Evolutionary conservation across 169 alveolate genomes (phyloP), one percentile per base, ranked within the genome.

Genomic region (Plasmodium cynomolgi): DNA sequence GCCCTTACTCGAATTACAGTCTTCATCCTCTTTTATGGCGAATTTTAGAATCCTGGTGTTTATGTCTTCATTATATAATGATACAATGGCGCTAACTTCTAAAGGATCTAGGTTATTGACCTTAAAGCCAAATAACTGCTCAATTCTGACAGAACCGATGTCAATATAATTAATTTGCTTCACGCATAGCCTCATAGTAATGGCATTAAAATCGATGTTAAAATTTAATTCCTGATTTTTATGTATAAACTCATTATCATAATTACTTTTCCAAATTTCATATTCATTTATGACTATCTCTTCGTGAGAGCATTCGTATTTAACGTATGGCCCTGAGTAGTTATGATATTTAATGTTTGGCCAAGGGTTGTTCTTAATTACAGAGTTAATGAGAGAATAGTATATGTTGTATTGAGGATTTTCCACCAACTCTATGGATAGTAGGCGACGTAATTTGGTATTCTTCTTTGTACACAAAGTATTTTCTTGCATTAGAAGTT

Each of bases 111-210:
- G 68, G 8, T 84, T 77, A 33, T 56, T 68, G 8, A 26, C 74
- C 37, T 90, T 81, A 68, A 80, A 80, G 83, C 83, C 83, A 68
- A 29, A 20, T 8, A 79, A 1, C 23, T 41, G 68, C 31, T 90
- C 94, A 81, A 90, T 90, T 80, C 56, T 29, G 44, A 79, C 91
- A 31, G 74, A 80, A 29, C 91, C 91, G 44, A 90, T 90, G 26
- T 86, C 93, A 77, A 75, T 77, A 75, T 50, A 81, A 68, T 79
- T 81, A 81, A 39, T 13, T 68, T 80, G 84, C 29, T 90, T 90
- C 50, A 90, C 72, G 3, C 94, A 90, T 77, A 86, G 20, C 54
- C 93, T 86, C 93, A 86, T 74, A 75, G 85, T 86, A 80, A 74
- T 41, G n/a, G 94, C 84, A 26, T 68, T 23, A 33, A 37, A 80